These are phyloP conservation scores for Phaeomoniella chlamydospora DNA, from an alignment of 2,329 filamentous ascomycete genomes.

Conservation along the genomic window DNA sequence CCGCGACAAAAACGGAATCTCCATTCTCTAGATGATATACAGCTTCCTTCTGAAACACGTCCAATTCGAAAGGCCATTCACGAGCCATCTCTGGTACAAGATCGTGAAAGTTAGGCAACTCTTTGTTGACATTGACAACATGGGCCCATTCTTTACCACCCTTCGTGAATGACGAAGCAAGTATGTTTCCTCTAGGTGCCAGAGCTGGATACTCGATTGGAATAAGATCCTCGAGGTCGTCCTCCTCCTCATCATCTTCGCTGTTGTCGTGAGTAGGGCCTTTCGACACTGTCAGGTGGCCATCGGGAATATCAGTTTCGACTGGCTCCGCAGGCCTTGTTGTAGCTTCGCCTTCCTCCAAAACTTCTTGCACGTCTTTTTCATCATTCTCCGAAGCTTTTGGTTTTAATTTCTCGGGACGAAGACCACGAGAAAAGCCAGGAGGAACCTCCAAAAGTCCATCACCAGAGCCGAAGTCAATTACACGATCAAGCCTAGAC, in stretches of 20 bases:
- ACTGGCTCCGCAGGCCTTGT: slow-evolving; percentile 10
- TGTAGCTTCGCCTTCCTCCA: slow-evolving; percentile 30
- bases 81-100: slow-evolving; percentile 92
- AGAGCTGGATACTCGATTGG: slow-evolving; percentile 88
- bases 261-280: slow-evolving; percentile 6
- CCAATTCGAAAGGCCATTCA: slow-evolving; percentile 92
- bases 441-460: slow-evolving; percentile 71
- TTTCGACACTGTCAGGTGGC: slow-evolving; percentile 23
- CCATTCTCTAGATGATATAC: slow-evolving; percentile 94
- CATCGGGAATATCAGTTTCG: slow-evolving; percentile 31
- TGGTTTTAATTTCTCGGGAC: slow-evolving; percentile 48
- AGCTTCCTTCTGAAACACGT: slow-evolving; percentile 96
- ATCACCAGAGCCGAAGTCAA: slow-evolving; percentile 64
- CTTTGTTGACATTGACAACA: slow-evolving; percentile 89
- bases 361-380: slow-evolving; percentile 52
- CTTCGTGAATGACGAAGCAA: slow-evolving; percentile 56
- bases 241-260: slow-evolving; percentile 30
- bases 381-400: slow-evolving; percentile 46
- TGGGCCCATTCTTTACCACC: slow-evolving; percentile 87
- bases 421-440: slow-evolving; percentile 65
- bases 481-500: slow-evolving; percentile 62
- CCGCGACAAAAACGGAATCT: slow-evolving; percentile 94
- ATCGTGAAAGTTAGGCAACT: slow-evolving; percentile 86
- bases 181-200: slow-evolving; percentile 66
- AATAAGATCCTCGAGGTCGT: slow-evolving; percentile 69